Evolutionary conservation across 805 yeast genomes (phyloP).

Genomic region (Ogataea allantospora): DNA sequence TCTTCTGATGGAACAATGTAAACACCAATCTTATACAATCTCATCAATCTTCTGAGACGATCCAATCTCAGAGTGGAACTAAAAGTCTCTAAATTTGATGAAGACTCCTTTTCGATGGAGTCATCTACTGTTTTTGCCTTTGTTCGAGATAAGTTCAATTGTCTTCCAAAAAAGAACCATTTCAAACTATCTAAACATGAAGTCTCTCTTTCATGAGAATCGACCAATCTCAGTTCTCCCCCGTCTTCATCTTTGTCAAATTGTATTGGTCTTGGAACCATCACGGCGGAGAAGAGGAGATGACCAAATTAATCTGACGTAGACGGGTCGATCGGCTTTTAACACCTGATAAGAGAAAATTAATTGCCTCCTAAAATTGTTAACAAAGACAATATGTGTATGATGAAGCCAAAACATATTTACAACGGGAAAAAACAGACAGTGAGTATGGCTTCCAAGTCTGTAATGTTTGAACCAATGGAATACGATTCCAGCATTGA

Average conservation of each 20-base stretch:
- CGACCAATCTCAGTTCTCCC: conserved; percentile 10
- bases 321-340: conserved; percentile 5
- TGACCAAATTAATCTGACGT: not conserved
- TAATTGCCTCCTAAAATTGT: not conserved
- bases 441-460: not conserved
- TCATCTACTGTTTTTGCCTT: not conserved
- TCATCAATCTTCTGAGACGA: conserved; percentile 45
- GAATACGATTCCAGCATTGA: conserved; percentile 32
- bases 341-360: not conserved
- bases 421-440: conserved; percentile 8
- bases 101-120: not conserved
- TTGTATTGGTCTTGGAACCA: conserved; percentile 11
- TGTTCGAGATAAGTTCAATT: conserved; percentile 1
- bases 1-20: conserved; percentile 74
- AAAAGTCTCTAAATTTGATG: conserved; percentile 9
- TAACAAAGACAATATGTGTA: conserved; percentile 16
- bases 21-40: conserved; percentile 44
- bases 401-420: conserved; percentile 24
- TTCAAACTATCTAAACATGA: conserved; percentile 23
- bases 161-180: conserved; percentile 14
- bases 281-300: conserved; percentile 4
- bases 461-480: conserved; percentile 22
- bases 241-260: conserved; percentile 16
- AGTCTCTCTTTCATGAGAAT: conserved; percentile 18
- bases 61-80: conserved; percentile 38